Evolutionary conservation across 2,329 filamentous ascomycete species (phyloP), one percentile per base, ranked within the genome.

Genomic region (Lecanicillium sp.): DNA sequence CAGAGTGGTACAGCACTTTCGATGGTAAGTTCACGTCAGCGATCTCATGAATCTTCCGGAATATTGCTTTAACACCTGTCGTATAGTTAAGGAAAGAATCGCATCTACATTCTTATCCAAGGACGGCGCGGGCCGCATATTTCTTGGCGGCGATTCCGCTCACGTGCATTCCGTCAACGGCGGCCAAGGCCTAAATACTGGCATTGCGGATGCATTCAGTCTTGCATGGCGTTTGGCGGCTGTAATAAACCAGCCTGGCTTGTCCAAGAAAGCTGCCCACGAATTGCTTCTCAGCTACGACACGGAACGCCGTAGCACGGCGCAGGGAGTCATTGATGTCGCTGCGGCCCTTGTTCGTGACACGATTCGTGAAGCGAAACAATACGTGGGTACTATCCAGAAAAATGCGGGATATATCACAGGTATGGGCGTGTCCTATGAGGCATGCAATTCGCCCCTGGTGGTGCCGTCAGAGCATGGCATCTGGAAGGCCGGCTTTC

Each of bases 121-220:
- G 14, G 57, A 62, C 30, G 68, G 70, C 8, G 53, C 57, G 4
- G 74, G 72, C 3, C 67, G 73, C 8, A 64, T 75, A 4, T 69
- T 79, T 37, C 62, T 81, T 0, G 75, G 72, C 6, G 78, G 78
- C 3, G 78, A 81, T 48, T 75, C 77, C 0, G 75, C 74, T 1
- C 77, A 81, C 47, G 75, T 76, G 3, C 75, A 79, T 49, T 75
- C 68, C 1, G 74, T 75, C 29, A 74, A 76, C 8, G 77, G 76
- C 0, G 78, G 76, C 0, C 77, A 80, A 52, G 78, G 78, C 0
- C 67, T 81, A 54, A 81, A 81, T 54, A 80, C 77, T 0, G 77
- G 78, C 3, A 69, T 80, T 26, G 71, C 74, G 5, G 77, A 81
- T 56, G 74, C 76, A 0, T 73, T 78, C 23, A 75, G 73, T 36